phyloP scores from a whole-genome alignment of 2,329 filamentous ascomycete genomes.

The Exophiala dermatitidis region DNA sequence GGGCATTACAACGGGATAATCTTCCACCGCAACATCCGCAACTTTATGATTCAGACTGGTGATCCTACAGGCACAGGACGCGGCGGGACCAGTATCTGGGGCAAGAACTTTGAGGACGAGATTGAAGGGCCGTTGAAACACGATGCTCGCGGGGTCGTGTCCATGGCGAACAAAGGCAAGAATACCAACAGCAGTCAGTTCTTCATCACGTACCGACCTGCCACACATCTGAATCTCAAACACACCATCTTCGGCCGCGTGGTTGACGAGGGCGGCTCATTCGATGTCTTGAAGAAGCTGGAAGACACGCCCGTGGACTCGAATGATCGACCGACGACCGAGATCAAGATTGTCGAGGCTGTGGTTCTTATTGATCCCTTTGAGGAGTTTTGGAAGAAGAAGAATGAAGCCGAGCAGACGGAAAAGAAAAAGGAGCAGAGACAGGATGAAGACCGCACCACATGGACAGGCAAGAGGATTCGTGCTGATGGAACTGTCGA shows the following conservation, averaged over 20 bases:
- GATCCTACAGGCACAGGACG: slow-evolving; percentile 88
- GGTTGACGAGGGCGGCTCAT: slow-evolving; percentile 53
- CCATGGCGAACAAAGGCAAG: slow-evolving; percentile 98
- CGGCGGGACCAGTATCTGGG: slow-evolving; percentile 87
- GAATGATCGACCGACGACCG: slow-evolving; percentile 66
- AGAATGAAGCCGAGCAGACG: slow-evolving; percentile 54
- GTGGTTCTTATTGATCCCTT: slow-evolving; percentile 91
- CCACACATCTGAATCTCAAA: slow-evolving; percentile 82
- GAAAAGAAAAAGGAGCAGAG: slow-evolving; percentile 35
- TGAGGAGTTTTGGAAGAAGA: slow-evolving; percentile 79
- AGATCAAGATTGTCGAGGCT: slow-evolving; percentile 74
- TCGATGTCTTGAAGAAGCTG: slow-evolving; percentile 64
- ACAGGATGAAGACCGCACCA: slow-evolving; percentile 58
- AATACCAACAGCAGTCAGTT: slow-evolving; percentile 95
- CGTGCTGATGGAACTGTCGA: slow-evolving; percentile 56
- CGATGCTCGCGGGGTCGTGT: slow-evolving; percentile 67
- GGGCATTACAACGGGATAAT: slow-evolving; percentile 77
- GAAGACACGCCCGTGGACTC: slow-evolving; percentile 70
- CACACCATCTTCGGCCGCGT: slow-evolving; percentile 94
- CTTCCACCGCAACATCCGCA: slow-evolving; percentile 90
- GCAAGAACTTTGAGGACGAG: slow-evolving; percentile 88
- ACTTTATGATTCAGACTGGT: slow-evolving; percentile 97
- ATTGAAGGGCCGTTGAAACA: slow-evolving; percentile 86
- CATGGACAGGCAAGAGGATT: slow-evolving; percentile 93
- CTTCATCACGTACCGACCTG: slow-evolving; percentile 83